Base-by-base conservation (phyloP, 208 protist genomes). In the Trypanosoma lewisi region DNA sequence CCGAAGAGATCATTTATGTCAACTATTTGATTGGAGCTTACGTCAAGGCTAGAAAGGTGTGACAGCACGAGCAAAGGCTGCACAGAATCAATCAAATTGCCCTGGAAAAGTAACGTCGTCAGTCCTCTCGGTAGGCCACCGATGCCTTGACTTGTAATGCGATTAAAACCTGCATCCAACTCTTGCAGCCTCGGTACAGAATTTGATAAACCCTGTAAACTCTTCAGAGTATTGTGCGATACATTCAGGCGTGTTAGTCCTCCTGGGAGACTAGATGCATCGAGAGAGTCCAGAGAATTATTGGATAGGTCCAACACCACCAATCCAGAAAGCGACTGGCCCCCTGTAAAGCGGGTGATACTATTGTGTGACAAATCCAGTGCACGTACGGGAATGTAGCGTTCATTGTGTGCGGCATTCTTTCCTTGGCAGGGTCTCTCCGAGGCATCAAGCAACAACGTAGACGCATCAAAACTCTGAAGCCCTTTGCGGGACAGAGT, bases 311-410 rank as follows among this genome's bases (percentile, higher is more conserved):
- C 70, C 19, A 94, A 60, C 25, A 81, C 59, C 19, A 69, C 74
- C 21, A 94, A 31, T 8, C 68, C 60, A 23, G 45, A 58, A 44
- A 91, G 63, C 21, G 63, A 47, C 37, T 87, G 77, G 0, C 78
- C 81, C 6, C 83, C 84, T 34, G 67, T 61, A 67, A 94, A 94
- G 53, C 75, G 50, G 48, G 78, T 83, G 5, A 94, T 78, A 0
- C 71, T 66, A 67, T 94, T 94, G 71, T 83, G 72, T 8, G 87
- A 87, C 25, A 94, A 60, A 68, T 89, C 75, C n/a, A 94, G 63
- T 5, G 57, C 50, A 4, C 60, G 66, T 27, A 91, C 72, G 28
- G 70, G 34, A 30, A 72, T 65, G 28, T 53, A 60, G 16, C 28
- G 37, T 31, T 60, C 55, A 14, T 36, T 23, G n/a, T 56, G 58